Evolutionary conservation across 2,329 filamentous ascomycete genomes (phyloP), one percentile per base, ranked within the genome.

Genomic region (Colletotrichum tanaceti): DNA sequence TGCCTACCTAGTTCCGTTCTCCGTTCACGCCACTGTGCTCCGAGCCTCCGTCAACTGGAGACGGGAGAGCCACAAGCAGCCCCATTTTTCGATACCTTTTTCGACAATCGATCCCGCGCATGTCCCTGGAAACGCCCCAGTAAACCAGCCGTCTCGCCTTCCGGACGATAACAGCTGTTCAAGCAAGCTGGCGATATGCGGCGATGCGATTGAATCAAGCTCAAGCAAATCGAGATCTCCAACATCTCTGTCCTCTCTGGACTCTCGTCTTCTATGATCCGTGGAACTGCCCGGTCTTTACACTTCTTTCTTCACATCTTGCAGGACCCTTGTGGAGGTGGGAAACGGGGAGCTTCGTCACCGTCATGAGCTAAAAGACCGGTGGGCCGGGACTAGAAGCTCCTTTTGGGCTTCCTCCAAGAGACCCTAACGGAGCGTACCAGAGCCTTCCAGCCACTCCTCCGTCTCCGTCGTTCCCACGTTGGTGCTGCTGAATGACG

Each of bases 41-140:
- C n/a, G n/a, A n/a, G n/a, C n/a, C n/a, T n/a, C 63, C 20, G 32
- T 60, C 54, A 38, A 58, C 41, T 57, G 50, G 55, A 60, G 55
- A 60, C 65, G 62, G 61, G 43, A 65, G 62, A 63, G 46, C 58
- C 58, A 61, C 50, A 24, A 44, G 28, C 46, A 59, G 47, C 32
- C 44, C 62, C 62, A 53, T 49, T 39, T 22, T 61, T 58, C 38
- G 57, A 61, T 57, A 50, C 62, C 47, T 49, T 39, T 22, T 61
- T 58, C 38, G 57, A 61, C 63, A 50, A 66, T 66, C 55, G 66
- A 61, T 66, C 62, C 62, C 63, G 44, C 63, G 57, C 38, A 22
- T 44, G 55, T 57, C 66, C 57, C 55, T 65, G 50, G 35, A 65
- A 54, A 43, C 22, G 65, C 11, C 22, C 65, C 55, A 65, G 41